Conservation (phyloP, 306 rosid species). For the Argentina anserina region DNA sequence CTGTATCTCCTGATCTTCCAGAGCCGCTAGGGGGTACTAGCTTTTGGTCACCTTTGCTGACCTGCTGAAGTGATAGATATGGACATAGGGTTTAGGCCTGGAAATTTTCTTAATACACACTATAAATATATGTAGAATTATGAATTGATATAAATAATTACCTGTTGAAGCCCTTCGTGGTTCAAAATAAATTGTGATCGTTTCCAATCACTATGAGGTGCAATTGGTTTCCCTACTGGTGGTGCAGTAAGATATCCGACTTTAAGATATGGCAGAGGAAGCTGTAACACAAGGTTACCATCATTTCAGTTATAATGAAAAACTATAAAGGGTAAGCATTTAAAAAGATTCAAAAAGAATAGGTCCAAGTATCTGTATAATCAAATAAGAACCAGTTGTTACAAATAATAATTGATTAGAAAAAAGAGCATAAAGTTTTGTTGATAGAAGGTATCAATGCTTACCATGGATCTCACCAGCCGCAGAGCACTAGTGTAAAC, state of each 20-base stretch:
- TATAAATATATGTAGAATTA: neutral
- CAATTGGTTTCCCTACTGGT: conserved; percentile 67
- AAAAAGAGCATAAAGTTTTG: neutral
- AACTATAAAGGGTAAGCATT: neutral
- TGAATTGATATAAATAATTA: conserved; percentile 23
- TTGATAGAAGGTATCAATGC: conserved; percentile 12
- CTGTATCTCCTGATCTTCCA: conserved; percentile 51
- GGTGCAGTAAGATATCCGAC: conserved; percentile 91
- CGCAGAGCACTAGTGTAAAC: conserved; percentile 98
- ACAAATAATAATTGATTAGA: too few relatives aligned
- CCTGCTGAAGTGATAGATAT: conserved; percentile 31
- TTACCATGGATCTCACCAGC: conserved; percentile 97
- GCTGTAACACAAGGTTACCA: conserved; percentile 46
- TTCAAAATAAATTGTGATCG: conserved; percentile 80
- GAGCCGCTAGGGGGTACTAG: conserved; percentile 46
- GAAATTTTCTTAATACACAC: neutral
- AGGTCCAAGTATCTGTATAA: neutral
- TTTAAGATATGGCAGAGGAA: conserved; percentile 90
- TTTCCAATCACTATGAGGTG: conserved; percentile 95
- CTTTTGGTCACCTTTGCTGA: conserved; percentile 55
- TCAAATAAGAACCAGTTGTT: neutral
- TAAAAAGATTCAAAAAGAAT: neutral
- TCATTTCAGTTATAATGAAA: neutral
- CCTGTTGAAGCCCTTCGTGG: conserved; percentile 92
- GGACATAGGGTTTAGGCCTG: neutral